Evolutionary conservation across 768 basidiomycete species (phyloP).

Genomic region (Cubamyces sp.): DNA sequence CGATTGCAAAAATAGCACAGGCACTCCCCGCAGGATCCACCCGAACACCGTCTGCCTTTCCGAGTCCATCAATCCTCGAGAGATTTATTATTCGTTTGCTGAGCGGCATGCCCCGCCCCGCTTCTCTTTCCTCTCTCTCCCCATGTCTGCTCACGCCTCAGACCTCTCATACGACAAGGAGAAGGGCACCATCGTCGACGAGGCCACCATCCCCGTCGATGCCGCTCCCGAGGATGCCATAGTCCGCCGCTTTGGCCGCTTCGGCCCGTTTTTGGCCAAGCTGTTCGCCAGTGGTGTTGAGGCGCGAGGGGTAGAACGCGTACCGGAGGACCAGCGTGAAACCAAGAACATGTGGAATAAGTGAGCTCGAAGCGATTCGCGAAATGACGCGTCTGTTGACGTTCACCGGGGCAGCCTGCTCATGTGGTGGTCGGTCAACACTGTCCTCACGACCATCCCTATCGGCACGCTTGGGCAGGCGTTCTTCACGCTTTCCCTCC

Average conservation of each 20-base stretch:
- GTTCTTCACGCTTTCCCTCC: constrained; percentile 52
- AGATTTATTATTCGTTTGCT: not conserved
- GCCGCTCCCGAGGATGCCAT: constrained; percentile 27
- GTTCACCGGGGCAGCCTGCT: constrained; percentile 38
- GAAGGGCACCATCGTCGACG: constrained; percentile 26
- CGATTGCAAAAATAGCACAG: constrained; percentile 21
- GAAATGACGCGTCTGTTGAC: constrained; percentile 13
- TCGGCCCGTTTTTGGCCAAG: constrained; percentile 34
- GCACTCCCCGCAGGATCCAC: not conserved
- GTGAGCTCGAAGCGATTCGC: constrained; percentile 31
- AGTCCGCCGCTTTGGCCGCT: constrained; percentile 30
- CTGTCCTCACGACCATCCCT: constrained; percentile 47
- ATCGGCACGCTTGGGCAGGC: constrained; percentile 54
- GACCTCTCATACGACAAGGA: constrained; percentile 32
- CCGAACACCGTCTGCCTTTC: not conserved
- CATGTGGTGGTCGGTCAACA: constrained; percentile 57
- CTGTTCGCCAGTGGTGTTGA: constrained; percentile 55
- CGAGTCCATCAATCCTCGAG: not conserved
- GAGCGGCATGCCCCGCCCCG: not conserved
- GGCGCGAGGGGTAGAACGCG: constrained; percentile 57
- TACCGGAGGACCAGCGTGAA: constrained; percentile 53
- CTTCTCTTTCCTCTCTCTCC: constrained; percentile 14
- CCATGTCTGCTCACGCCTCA: constrained; percentile 17
- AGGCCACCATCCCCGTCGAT: constrained; percentile 17
- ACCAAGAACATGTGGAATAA: constrained; percentile 50